These are phyloP conservation scores for Scutellaria minor DNA, from an alignment of 257 asterid species.

Conservation along the genomic window DNA sequence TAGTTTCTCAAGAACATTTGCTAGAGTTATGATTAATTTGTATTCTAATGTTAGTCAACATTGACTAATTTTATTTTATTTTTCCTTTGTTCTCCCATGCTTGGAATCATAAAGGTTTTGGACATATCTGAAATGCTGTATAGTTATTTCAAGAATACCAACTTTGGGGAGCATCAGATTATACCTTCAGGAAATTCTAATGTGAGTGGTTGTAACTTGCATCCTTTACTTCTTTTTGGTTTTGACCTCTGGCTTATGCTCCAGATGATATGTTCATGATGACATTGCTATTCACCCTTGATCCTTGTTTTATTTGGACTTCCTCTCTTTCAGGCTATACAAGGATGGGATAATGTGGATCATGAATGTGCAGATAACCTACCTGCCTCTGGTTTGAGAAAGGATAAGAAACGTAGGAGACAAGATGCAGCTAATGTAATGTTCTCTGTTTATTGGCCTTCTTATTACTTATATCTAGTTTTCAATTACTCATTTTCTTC, in stretches of 20 bases:
- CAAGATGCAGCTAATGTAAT: slow-evolving; percentile 48
- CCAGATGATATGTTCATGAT: slow-evolving; percentile 10
- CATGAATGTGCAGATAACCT: slow-evolving; percentile 38
- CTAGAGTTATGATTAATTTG: slow-evolving; percentile 2
- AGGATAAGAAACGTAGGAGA: slow-evolving; percentile 44
- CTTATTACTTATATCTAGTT: slow-evolving; percentile 23
- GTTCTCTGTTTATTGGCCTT: slow-evolving; percentile 39
- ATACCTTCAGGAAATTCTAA: slow-evolving; percentile 45
- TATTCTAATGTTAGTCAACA: slow-evolving; percentile 12
- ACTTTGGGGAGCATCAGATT: slow-evolving; percentile 54
- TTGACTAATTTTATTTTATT: slow-evolving; percentile 12
- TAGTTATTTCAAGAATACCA: slow-evolving; percentile 46
- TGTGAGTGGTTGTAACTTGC: slow-evolving; percentile 48
- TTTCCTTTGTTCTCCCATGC: not conserved
- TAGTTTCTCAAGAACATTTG: slow-evolving; percentile 28
- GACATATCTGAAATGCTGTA: slow-evolving; percentile 72
- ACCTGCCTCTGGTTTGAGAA: slow-evolving; percentile 41
- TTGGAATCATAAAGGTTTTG: slow-evolving; percentile 54
- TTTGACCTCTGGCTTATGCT: slow-evolving; percentile 29
- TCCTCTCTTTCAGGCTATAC: slow-evolving; percentile 49
- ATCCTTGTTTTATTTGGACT: slow-evolving; percentile 29
- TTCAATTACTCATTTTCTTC: slow-evolving; percentile 10
- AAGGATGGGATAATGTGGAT: slow-evolving; percentile 37
- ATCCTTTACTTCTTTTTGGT: slow-evolving; percentile 28
- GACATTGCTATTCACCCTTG: not conserved